A percentile compares a stretch with the other conserved stretches of the same genome.
phyloP scores from a whole-genome alignment of 192 early-diverging fungal species.

The Nowakowskiella sp. region DNA sequence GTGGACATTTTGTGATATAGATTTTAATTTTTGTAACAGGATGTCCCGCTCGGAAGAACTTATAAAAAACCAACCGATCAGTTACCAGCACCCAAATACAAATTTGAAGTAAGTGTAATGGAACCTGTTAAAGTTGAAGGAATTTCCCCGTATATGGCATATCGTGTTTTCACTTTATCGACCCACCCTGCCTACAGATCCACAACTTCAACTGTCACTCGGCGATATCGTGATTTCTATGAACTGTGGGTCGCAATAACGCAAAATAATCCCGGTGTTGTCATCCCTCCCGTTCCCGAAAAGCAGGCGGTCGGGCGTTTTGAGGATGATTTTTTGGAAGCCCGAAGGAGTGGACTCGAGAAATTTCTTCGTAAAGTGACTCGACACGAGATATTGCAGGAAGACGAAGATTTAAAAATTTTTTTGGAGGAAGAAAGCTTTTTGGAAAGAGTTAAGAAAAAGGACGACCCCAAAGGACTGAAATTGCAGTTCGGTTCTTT shows the following conservation, averaged over 20 bases:
- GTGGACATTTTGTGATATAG: no score
- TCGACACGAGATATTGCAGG: conserved; percentile 72
- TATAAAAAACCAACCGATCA: no score
- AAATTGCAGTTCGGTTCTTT: conserved; percentile 5
- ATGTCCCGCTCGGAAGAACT: no score
- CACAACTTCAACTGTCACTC: conserved; percentile 69
- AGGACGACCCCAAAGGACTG: conserved; percentile 9
- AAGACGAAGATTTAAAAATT: conserved; percentile 69
- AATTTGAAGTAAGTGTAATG: no score
- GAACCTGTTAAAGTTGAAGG: no score
- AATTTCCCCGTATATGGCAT: no score
- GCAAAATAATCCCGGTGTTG: conserved; percentile 70
- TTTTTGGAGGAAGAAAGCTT: conserved; percentile 88
- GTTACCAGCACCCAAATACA: no score
- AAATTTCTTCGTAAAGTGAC: conserved; percentile 72
- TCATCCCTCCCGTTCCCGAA: conserved; percentile 88
- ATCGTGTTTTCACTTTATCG: no score
- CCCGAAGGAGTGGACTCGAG: conserved; percentile 72
- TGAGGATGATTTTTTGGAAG: conserved; percentile 92
- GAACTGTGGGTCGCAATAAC: conserved; percentile 85
- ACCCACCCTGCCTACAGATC: conserved; percentile 68
- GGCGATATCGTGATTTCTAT: conserved; percentile 87
- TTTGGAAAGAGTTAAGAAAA: conserved; percentile 4
- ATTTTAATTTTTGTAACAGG: no score
- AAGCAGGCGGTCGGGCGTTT: conserved; percentile 89